These are phyloP conservation scores for Zygoascus biomembranicola DNA, from an alignment of 805 yeast genomes.

Conservation along the genomic window DNA sequence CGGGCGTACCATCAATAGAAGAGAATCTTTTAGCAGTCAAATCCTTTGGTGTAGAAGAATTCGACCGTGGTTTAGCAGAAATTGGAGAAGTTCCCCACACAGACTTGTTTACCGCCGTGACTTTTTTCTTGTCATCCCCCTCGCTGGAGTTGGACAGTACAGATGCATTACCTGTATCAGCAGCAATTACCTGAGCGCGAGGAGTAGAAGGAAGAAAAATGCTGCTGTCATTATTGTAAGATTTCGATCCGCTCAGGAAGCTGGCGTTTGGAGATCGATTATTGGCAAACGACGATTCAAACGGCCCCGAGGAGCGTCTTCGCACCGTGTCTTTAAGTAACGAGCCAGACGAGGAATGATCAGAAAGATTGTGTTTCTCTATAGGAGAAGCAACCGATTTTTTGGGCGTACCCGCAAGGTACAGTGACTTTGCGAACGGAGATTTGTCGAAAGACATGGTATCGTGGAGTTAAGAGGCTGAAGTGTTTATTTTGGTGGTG, in stretches of 20 bases:
- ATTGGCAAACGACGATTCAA: neutral
- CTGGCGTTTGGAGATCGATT: neutral
- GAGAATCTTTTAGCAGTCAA: neutral
- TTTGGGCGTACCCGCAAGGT: slow-evolving; percentile 14
- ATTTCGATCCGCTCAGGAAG: neutral
- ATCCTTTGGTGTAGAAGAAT: neutral
- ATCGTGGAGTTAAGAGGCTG: too few relatives aligned
- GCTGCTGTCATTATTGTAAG: neutral
- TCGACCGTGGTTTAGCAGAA: neutral
- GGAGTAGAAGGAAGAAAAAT: neutral
- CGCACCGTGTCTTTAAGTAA: neutral
- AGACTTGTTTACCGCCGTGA: neutral
- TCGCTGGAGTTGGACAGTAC: neutral
- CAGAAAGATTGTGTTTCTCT: neutral
- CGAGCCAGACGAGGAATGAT: neutral
- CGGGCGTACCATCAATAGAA: slow-evolving; percentile 1
- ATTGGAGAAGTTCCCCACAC: neutral
- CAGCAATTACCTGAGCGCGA: too few relatives aligned
- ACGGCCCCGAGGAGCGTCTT: slow-evolving; percentile 1
- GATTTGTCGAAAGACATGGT: slow-evolving; percentile 15
- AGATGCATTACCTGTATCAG: neutral
- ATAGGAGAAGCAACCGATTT: neutral
- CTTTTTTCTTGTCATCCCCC: neutral
- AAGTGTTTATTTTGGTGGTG: too few relatives aligned
- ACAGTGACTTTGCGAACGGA: slow-evolving; percentile 15